Conservation (phyloP, 1,284 basidiomycete species). For the Moesziomyces globuligerus region DNA sequence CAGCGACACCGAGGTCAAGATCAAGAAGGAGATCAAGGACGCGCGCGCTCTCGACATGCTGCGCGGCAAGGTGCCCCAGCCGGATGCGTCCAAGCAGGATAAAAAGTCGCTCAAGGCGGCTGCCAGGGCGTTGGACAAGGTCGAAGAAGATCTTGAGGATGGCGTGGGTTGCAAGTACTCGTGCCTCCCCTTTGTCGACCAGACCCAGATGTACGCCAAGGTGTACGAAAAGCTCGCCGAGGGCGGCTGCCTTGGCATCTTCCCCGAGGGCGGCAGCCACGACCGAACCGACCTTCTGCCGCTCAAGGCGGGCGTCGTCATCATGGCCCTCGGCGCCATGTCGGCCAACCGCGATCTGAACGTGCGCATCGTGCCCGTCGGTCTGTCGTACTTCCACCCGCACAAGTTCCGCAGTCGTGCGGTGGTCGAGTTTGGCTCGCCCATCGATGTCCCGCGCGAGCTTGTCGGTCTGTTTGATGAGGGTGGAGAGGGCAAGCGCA, state of each 20-base stretch:
- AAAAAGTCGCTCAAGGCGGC: constrained; percentile 19
- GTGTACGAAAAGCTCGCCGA: constrained; percentile 89
- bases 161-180: constrained; percentile 57
- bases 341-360: constrained; percentile 62
- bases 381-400: constrained; percentile 67
- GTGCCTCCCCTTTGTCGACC: constrained; percentile 75
- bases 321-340: constrained; percentile 68
- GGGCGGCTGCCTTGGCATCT: constrained; percentile 76
- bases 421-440: constrained; percentile 94
- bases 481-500: constrained; percentile 87
- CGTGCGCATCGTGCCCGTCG: constrained; percentile 66
- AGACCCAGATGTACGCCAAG: constrained; percentile 91
- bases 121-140: constrained; percentile 20
- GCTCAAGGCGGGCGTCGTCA: constrained; percentile 66
- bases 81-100: constrained; percentile 25
- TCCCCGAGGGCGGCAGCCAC: constrained; percentile 66
- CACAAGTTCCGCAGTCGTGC: constrained; percentile 68
- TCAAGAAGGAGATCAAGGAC: constrained; percentile 84
- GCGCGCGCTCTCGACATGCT: constrained; percentile 64
- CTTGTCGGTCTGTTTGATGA: constrained; percentile 88
- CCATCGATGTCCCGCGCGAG: constrained; percentile 86
- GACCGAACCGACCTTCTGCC: constrained; percentile 67
- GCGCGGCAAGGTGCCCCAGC: constrained; percentile 44
- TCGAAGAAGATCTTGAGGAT: constrained; percentile 20
- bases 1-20: constrained; percentile 80